Evolutionary conservation across 2,329 filamentous ascomycete species (phyloP).

Genomic region (Phoma sp.): DNA sequence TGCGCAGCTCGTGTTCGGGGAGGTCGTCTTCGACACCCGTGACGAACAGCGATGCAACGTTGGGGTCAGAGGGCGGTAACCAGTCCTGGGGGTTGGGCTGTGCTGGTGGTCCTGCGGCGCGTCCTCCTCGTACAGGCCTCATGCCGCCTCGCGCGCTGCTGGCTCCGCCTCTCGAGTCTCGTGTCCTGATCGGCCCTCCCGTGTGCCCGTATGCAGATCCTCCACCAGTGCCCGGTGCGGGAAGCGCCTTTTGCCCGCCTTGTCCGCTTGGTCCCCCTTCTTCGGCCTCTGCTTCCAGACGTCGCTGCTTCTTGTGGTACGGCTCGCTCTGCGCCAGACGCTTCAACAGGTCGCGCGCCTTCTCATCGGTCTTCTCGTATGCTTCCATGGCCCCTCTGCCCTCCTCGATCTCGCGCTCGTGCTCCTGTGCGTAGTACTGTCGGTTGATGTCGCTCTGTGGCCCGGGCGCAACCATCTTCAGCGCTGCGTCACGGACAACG

Average conservation of each 20-base stretch:
- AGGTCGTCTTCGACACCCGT: constrained; percentile 96
- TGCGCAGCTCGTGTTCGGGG: constrained; percentile 87
- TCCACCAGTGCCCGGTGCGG: constrained; percentile 46
- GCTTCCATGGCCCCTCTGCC: constrained; percentile 80
- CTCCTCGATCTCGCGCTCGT: constrained; percentile 94
- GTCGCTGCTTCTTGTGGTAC: constrained; percentile 87
- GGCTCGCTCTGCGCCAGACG: constrained; percentile 90
- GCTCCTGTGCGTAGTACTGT: constrained; percentile 97
- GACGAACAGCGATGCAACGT: constrained; percentile 91
- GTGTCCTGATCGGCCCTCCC: constrained; percentile 80
- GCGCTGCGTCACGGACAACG: constrained; percentile 89
- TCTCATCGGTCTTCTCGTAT: constrained; percentile 97
- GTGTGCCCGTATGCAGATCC: constrained; percentile 44
- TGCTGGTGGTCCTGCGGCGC: constrained; percentile 67
- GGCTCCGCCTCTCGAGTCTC: constrained; percentile 56
- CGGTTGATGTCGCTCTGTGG: constrained; percentile 92
- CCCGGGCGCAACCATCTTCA: constrained; percentile 97
- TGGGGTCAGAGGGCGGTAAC: constrained; percentile 79
- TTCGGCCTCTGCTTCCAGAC: constrained; percentile 66
- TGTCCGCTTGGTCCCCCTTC: constrained; percentile 16
- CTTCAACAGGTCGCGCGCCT: constrained; percentile 85
- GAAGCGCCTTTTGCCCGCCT: constrained; percentile 51
- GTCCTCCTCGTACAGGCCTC: constrained; percentile 50
- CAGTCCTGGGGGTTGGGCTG: constrained; percentile 87
- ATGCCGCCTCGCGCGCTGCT: constrained; percentile 43